These are phyloP conservation scores for Podosphaera xanthii DNA, from an alignment of 2,329 filamentous ascomycete species.

Conservation along the genomic window DNA sequence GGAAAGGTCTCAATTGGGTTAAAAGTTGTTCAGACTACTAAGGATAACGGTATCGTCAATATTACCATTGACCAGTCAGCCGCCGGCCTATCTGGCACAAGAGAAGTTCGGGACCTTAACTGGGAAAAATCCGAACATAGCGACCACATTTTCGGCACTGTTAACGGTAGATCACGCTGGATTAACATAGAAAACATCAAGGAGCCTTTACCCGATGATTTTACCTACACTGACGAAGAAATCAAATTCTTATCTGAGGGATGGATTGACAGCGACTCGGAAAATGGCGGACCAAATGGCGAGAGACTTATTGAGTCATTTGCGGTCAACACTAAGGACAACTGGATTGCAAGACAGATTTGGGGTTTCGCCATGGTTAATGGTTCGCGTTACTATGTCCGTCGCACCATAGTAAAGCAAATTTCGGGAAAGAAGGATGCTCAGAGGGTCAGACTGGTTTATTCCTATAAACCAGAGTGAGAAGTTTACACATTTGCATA, in stretches of 20 bases:
- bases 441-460: slow-evolving; percentile 20
- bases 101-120: slow-evolving; percentile 32
- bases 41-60: slow-evolving; percentile 20
- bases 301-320: slow-evolving; percentile 24
- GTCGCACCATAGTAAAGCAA: slow-evolving; percentile 20
- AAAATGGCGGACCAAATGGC: slow-evolving; percentile 20
- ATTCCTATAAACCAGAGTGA: slow-evolving; percentile 16
- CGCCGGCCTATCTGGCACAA: slow-evolving; percentile 35
- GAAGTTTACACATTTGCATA: too few species aligned
- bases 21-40: slow-evolving; percentile 20
- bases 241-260: slow-evolving; percentile 19
- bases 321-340: slow-evolving; percentile 23
- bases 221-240: not conserved
- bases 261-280: slow-evolving; percentile 24
- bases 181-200: slow-evolving; percentile 16
- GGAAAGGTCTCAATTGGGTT: slow-evolving; percentile 32
- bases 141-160: slow-evolving; percentile 39
- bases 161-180: slow-evolving; percentile 27
- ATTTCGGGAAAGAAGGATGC: slow-evolving; percentile 9
- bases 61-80: slow-evolving; percentile 37
- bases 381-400: slow-evolving; percentile 18
- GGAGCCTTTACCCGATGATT: slow-evolving; percentile 12
- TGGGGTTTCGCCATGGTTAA: slow-evolving; percentile 24
- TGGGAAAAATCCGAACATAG: slow-evolving; percentile 28
- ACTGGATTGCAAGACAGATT: slow-evolving; percentile 32